Base-by-base conservation (phyloP, 2,329 filamentous ascomycete genomes). In the Monilinia fructicola region DNA sequence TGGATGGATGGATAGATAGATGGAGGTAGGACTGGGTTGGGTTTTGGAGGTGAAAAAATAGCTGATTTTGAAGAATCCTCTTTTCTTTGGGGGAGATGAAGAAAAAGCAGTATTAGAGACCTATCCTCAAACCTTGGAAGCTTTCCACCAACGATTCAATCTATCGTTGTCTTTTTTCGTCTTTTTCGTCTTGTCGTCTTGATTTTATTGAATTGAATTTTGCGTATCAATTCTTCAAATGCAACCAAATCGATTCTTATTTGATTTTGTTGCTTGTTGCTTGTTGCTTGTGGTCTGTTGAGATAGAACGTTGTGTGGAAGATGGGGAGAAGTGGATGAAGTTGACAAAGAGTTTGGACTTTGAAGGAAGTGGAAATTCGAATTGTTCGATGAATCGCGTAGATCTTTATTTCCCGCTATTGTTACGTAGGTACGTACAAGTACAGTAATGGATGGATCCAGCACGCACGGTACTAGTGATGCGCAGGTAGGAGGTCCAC, bases 91-190 rank as follows among this genome's bases (percentile, higher is more conserved):
- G 11, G 55, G 69, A 69, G 40, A 14, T 26, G 40, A 72, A 69
- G 42, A 44, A 73, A 73, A 74, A 76, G 73, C 69, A 76, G 74
- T 73, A 74, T 69, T 75, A 76, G 71, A 75, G 74, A 76, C 74
- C 73, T 73, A 72, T 73, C 70, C 73, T 75, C 75, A 76, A 77
- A 76, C 74, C 75, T 76, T 75, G 38, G 12, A 71, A 69, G 71
- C 67, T 52, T 48, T 73, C 71, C 71, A 69, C 70, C 73, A 72
- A 74, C 69, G 69, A 70, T 65, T 67, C n/a, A 46, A 66, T 48
- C 50, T 59, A 55, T 66, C 61, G 71, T 48, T 69, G 68, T 67
- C 68, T 68, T 63, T 60, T 53, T n/a, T n/a, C n/a, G n/a, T n/a
- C n/a, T n/a, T n/a, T n/a, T n/a, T n/a, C n/a, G 68, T 67, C 68